Evolutionary conservation across 805 yeast genomes (phyloP).

Genomic region (Spathaspora passalidarum): DNA sequence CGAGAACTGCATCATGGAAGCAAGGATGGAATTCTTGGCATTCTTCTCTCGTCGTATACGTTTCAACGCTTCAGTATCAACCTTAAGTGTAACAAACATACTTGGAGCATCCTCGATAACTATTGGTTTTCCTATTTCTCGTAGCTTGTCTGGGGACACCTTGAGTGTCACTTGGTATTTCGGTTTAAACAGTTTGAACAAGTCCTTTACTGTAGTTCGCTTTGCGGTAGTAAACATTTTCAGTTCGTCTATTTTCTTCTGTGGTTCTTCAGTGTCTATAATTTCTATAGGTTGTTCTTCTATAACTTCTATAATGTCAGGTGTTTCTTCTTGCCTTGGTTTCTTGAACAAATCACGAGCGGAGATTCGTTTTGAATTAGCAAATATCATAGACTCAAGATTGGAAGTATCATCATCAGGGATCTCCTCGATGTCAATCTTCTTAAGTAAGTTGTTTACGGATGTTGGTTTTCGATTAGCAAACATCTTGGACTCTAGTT

Average conservation of each 20-base stretch:
- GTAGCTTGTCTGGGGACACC: conserved; percentile 21
- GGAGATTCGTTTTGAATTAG: conserved; percentile 1
- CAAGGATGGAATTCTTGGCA: conserved; percentile 21
- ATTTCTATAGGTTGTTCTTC: neutral
- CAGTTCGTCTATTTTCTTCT: conserved; percentile 6
- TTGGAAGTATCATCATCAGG: neutral
- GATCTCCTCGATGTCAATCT: neutral
- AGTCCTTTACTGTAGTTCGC: conserved; percentile 34
- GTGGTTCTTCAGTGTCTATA: neutral
- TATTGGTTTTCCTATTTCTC: conserved; percentile 9
- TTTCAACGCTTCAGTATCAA: conserved; percentile 17
- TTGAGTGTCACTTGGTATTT: conserved; percentile 17
- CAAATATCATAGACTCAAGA: conserved; percentile 20
- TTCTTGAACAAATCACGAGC: neutral
- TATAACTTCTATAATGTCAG: neutral
- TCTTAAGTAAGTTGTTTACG: conserved; percentile 13
- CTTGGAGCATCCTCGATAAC: neutral
- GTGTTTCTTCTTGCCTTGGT: neutral
- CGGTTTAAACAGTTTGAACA: conserved; percentile 49
- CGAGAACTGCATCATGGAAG: conserved; percentile 38
- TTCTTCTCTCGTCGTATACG: neutral
- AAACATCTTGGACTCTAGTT: conserved; percentile 21
- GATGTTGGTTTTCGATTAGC: conserved; percentile 14
- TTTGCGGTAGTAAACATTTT: conserved; percentile 18
- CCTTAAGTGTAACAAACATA: conserved; percentile 19